Evolutionary conservation across 2,329 filamentous ascomycete genomes (phyloP).

Genomic region (Macrophomina tecta): DNA sequence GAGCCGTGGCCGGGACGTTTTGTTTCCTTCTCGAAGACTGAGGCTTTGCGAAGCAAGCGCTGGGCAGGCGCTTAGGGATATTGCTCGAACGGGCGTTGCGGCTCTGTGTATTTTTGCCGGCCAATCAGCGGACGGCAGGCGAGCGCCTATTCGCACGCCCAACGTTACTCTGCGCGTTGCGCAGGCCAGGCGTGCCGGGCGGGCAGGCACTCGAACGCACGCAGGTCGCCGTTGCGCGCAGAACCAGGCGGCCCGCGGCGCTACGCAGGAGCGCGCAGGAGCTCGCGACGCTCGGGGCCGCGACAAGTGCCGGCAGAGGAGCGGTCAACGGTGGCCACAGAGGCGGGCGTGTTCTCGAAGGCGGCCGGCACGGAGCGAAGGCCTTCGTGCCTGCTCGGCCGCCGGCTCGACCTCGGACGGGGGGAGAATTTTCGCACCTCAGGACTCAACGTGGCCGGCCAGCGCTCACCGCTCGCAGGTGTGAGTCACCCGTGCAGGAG

Average conservation of each 20-base stretch:
- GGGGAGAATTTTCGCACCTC: background rate
- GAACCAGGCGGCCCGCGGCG: conserved; percentile 6
- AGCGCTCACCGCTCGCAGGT: conserved; percentile 22
- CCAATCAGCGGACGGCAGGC: conserved; percentile 21
- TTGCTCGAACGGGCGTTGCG: conserved; percentile 1
- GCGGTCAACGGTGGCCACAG: conserved; percentile 1
- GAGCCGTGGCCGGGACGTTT: conserved; percentile 6
- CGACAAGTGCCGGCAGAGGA: conserved; percentile 14
- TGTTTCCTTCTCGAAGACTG: conserved; percentile 24
- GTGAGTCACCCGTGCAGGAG: conserved; percentile 28
- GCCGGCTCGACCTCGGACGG: conserved; percentile 8
- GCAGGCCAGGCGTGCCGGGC: background rate
- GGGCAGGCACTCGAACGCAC: background rate
- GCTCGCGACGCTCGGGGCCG: conserved; percentile 2
- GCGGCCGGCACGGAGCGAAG: background rate
- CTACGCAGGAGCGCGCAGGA: background rate
- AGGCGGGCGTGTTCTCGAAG: conserved; percentile 11
- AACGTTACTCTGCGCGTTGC: background rate
- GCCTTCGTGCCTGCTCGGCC: conserved; percentile 1
- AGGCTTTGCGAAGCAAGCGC: background rate
- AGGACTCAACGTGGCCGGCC: conserved; percentile 22
- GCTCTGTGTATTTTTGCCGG: conserved; percentile 22
- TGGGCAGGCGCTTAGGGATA: conserved; percentile 20
- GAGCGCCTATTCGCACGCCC: conserved; percentile 11
- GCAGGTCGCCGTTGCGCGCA: conserved; percentile 13